Evolutionary conservation across 1,139 yeast species (phyloP), one percentile per base, ranked within the genome.

Genomic region (Hansenula anomala): DNA sequence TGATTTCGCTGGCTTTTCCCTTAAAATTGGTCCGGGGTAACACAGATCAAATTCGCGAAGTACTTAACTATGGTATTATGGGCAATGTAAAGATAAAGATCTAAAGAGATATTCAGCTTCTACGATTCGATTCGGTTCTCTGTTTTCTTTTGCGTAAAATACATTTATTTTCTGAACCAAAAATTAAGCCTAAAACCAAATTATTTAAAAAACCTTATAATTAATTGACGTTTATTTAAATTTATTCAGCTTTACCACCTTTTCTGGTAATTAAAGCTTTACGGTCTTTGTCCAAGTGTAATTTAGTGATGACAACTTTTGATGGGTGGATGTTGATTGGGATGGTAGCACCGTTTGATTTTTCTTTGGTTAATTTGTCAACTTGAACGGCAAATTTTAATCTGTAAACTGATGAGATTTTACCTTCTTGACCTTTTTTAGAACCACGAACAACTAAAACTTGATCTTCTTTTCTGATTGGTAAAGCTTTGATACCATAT

Each of bases 361-460:
- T 94, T 75, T 92, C 97, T 78, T 84, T 87, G 77, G 92, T 81
- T 71, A 94, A 80, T 79, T 92, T 92, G 79, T 90, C 98, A 64
- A 94, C 84, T 76, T 90, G 97, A 60, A 94, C 78, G 62, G 96
- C 82, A 69, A 78, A 94, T 76, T 92, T 94, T 75, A 92, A 86
- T 86, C 99, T 92, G 96, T 94, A 94, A 60, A 92, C 98, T 56
- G 96, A 85, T 62, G 92, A 77, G 69, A 94, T 82, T 78, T 89
- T 88, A 75, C 98, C 99, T 79, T 92, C 98, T 65, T 92, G 90
- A 71, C 97, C 98, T 82, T 92, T 94, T 86, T 87, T 86, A 66
- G 98, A 86, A 68, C 99, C 99, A 78, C 99, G 92, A 71, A 83
- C 90, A 67, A 94, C 92, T 61, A 77, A 70, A 61, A 94, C 96